Base-by-base conservation (phyloP, 1,284 basidiomycete genomes). In the Rhodotorula sp. region DNA sequence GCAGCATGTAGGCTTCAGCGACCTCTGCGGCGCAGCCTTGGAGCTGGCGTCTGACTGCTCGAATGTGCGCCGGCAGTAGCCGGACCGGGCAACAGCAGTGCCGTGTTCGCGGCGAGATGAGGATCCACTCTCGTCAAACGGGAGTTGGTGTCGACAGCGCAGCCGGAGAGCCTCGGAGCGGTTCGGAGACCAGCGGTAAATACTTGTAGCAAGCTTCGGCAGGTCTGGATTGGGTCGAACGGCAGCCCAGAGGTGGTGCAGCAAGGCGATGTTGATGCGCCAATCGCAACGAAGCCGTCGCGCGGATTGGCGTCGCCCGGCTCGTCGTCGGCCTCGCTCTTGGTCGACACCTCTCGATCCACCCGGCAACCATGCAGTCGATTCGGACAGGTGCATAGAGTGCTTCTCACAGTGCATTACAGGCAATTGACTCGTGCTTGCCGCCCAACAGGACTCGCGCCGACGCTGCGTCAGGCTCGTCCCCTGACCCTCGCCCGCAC, bases 401-500 rank as follows among this genome's bases (percentile, higher is more conserved):
- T 4, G 5, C 34, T 34, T 34, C 5, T 34, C 34, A 5, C 34
- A 34, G 34, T 34, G 3, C 34, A 34, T 34, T 4, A 8, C 34
- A 34, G 34, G 34, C 34, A 34, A 34, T 5, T 18, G 4, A 23
- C 57, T 63, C 26, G 66, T 34, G 31, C 15, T n/a, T 4, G 8
- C 28, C 1, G 28, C 12, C 47, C n/a, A 7, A 3, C 64, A 69
- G 71, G 67, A 26, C 67, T 69, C 54, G 58, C 58, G 48, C 68
- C 68, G 38, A 60, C 68, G n/a, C 68, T 73, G 23, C 68, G 71
- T 49, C 66, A 67, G 50, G 52, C 64, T 49, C 34, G 45, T 43
- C 52, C 64, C 28, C 61, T 61, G 48, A 58, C 66, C 43, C 57
- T 64, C 57, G 34, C 50, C 34, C 66, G 70, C 59, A 19, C 66